Base-by-base conservation (phyloP, 2,329 filamentous ascomycete species). In the Monosporascus cannonballus region DNA sequence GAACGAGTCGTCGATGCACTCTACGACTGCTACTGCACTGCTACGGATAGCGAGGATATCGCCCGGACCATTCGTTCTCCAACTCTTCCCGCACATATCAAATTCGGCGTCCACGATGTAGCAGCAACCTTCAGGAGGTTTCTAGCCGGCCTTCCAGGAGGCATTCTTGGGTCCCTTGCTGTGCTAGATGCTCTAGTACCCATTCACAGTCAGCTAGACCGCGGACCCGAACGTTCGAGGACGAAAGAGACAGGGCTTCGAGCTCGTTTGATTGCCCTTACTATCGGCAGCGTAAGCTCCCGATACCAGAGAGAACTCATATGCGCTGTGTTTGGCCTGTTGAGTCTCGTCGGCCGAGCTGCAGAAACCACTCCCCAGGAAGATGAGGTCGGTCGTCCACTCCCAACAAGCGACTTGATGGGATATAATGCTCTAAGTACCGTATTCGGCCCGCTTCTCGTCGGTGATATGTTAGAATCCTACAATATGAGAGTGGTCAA, bases 81-180 rank as follows among this genome's bases (percentile, higher is more conserved):
- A 6, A 82, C 75, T 41, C 70, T 88, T 2, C 85, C 85, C 3
- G 65, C 69, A 2, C 82, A 86, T 59, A 81, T 88, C 55, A 75
- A 75, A 38, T 79, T 73, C 47, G 76, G 79, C 6, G 73, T 82
- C 3, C 82, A 87, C 55, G 85, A 88, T 67, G 79, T 88, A 30
- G 84, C 84, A 2, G 84, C 83, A 2, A 76, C 81, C 0, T 87
- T 89, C 67, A 88, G 88, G 61, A 78, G 76, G 14, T 72, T 89
- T n/a, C 70, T 89, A 1, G 75, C 77, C 0, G 79, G 80, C 1
- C 65, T 89, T 0, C 84, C 84, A 0, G 84, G 84, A 0, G 85
- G 85, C 0, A 83, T 89, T 41, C 69, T 89, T 1, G 85, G 85
- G 4, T 84, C 82, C 0, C 61, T 86, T 15, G 65, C 73, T 1